These are phyloP conservation scores for Paracamarosporium sp. DNA, from an alignment of 2,329 filamentous ascomycete species.

Conservation along the genomic window DNA sequence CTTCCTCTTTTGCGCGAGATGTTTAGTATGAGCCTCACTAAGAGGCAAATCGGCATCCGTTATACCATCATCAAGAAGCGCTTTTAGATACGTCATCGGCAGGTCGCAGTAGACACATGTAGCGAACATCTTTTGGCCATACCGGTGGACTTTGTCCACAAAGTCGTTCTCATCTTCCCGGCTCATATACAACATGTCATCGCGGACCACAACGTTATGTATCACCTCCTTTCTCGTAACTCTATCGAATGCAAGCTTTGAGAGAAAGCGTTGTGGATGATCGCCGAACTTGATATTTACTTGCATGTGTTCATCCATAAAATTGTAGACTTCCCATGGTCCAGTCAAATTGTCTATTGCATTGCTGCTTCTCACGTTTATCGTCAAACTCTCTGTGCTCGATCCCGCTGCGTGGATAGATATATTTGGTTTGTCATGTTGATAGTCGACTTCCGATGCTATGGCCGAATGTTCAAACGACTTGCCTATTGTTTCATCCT, in stretches of 20 bases:
- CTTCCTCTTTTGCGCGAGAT: neutral
- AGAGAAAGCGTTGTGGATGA: conserved; percentile 7
- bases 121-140: conserved; percentile 14
- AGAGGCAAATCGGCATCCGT: conserved; percentile 13
- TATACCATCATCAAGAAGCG: conserved; percentile 12
- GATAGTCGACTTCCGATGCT: too few species aligned
- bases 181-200: too few species aligned
- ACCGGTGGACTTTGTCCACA: neutral
- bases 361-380: too few species aligned
- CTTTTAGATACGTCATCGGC: conserved; percentile 12
- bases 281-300: neutral
- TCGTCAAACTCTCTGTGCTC: too few species aligned
- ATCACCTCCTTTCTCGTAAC: conserved; percentile 11
- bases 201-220: neutral
- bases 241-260: conserved; percentile 6
- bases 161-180: too few species aligned
- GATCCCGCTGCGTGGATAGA: too few species aligned
- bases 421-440: too few species aligned
- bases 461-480: too few species aligned
- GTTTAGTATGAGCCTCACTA: neutral
- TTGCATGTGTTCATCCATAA: conserved; percentile 13
- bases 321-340: conserved; percentile 9
- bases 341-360: too few species aligned
- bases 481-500: too few species aligned
- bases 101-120: conserved; percentile 9